These are phyloP conservation scores for Selenicereus undatus DNA, from an alignment of 148 eudicot species.

Conservation along the genomic window DNA sequence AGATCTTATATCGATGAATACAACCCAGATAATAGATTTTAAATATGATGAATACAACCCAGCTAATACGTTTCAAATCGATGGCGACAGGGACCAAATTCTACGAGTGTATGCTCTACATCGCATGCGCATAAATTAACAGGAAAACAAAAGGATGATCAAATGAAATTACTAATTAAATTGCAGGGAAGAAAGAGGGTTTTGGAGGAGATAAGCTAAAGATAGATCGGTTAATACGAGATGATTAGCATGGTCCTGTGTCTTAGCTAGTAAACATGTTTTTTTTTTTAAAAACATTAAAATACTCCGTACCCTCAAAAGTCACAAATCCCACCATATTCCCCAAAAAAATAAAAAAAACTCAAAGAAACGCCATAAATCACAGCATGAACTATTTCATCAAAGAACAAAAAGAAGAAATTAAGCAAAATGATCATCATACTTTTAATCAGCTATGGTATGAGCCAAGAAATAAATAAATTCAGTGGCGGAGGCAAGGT, in stretches of 20 bases:
- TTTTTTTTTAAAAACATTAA: constrained; percentile 23
- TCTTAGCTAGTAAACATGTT: constrained; percentile 16
- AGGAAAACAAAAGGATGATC: constrained; percentile 3
- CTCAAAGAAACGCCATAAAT: too few species aligned
- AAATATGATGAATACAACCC: background rate
- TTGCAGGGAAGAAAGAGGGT: background rate
- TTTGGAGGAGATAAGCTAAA: constrained; percentile 7
- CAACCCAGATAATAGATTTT: too few species aligned
- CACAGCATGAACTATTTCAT: background rate
- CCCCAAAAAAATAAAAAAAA: background rate
- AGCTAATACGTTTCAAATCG: background rate
- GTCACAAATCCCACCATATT: constrained; percentile 25
- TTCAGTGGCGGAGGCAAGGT: too few species aligned
- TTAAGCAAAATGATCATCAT: background rate
- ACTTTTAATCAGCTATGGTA: background rate
- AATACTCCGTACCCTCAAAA: constrained; percentile 33
- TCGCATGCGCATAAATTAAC: constrained; percentile 27
- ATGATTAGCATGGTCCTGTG: constrained; percentile 37
- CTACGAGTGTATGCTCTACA: background rate
- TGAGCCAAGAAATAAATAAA: too few species aligned
- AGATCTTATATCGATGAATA: too few species aligned
- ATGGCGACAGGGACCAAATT: background rate
- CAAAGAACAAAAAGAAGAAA: background rate
- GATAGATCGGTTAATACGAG: constrained; percentile 8
- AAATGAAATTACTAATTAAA: background rate